These are phyloP conservation scores for Penicillium hordei DNA, from an alignment of 2,329 filamentous ascomycete species.

Conservation along the genomic window DNA sequence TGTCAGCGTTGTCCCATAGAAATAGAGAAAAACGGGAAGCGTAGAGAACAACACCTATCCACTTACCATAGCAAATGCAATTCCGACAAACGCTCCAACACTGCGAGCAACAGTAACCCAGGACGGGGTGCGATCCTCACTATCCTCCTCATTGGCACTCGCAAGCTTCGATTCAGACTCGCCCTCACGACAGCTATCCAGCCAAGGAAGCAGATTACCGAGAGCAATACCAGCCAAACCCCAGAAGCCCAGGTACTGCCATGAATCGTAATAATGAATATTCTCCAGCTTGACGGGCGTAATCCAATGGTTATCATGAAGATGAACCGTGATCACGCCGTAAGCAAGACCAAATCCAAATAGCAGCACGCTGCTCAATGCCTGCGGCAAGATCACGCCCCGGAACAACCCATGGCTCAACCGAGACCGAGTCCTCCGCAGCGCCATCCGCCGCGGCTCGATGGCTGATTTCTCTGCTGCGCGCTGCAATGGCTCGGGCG, in stretches of 20 bases:
- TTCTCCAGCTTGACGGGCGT: constrained; percentile 62
- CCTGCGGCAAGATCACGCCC: constrained; percentile 54
- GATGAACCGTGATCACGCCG: constrained; percentile 74
- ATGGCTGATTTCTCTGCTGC: constrained; percentile 39
- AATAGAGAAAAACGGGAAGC: neutral
- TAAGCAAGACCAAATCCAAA: constrained; percentile 80
- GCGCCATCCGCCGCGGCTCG: constrained; percentile 28
- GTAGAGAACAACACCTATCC: neutral
- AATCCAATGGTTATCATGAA: constrained; percentile 68
- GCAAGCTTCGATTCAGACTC: constrained; percentile 30
- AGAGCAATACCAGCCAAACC: constrained; percentile 74
- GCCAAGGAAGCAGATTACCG: constrained; percentile 78
- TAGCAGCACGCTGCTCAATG: constrained; percentile 62
- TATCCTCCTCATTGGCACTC: constrained; percentile 31
- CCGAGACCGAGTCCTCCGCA: constrained; percentile 36
- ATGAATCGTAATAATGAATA: constrained; percentile 53
- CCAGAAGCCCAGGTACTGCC: constrained; percentile 77
- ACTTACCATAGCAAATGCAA: constrained; percentile 80
- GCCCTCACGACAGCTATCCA: constrained; percentile 73
- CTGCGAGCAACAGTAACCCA: constrained; percentile 74
- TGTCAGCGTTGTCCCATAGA: constrained; percentile 9
- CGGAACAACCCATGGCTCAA: constrained; percentile 41
- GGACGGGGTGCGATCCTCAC: constrained; percentile 32
- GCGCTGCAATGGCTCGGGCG: constrained; percentile 28
- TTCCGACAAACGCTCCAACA: constrained; percentile 69